Evolutionary conservation across 495 filamentous ascomycete genomes (phyloP), one percentile per base, ranked within the genome.

Genomic region (Pseudevernia furfuracea): DNA sequence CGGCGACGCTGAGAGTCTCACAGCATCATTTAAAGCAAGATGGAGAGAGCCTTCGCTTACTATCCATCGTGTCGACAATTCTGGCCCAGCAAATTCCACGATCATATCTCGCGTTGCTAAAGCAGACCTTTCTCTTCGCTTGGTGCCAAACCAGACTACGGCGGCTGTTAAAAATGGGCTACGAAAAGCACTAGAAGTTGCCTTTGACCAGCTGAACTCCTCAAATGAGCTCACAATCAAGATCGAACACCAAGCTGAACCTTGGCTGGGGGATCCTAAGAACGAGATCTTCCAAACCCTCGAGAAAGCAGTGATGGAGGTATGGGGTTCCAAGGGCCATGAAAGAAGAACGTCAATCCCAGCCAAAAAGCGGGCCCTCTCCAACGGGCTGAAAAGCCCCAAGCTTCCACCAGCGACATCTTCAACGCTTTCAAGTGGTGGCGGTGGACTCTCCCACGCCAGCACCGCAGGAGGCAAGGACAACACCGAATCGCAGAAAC

Each of bases 21-120:
- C 90, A 62, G 79, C 84, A 34, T 91, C 86, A 25, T 80, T 98
- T 21, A 95, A 95, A 87, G 87, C 90, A 38, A 84, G 92, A 65
- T 98, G 94, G 94, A 88, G 92, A n/a, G 92, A 96, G 70, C 90
- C 95, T 0, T 93, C 92, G 25, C 79, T 97, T 34, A 97, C 94
- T 1, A 87, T 97, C 53, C 95, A 97, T 71, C 88, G 91, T 30
- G 87, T 96, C 71, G 80, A 76, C 58, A 77, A 72, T 62, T 93
- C 91, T 14, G 89, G 89, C 0, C 88, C 89, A 1, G 75, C 80
- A 36, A 88, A 90, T 68, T 89, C 90, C 4, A 91, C 91, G 17
- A 84, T 96, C 34, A 96, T 98, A 67, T 92, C 92, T 43, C 86
- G 89, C 59, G 82, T 87, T 58, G 95, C 93, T 12, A 89, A 85